Conservation (phyloP, 768 basidiomycete species). For the Leccinum truebloodii region DNA sequence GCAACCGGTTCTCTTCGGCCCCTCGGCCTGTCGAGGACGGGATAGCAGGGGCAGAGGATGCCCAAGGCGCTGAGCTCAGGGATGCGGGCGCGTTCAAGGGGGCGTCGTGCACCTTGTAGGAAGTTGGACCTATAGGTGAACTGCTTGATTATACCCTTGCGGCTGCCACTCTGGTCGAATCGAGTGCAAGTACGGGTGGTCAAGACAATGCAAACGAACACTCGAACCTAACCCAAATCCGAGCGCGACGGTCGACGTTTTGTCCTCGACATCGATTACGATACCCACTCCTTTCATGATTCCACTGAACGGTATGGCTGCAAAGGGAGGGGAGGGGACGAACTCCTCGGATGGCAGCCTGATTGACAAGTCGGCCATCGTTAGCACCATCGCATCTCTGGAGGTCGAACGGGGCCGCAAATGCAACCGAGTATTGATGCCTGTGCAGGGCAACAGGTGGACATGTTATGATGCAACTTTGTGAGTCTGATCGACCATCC, state of each 20-base stretch:
- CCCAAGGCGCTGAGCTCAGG: conserved; percentile 33
- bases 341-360: conserved; percentile 52
- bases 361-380: conserved; percentile 35
- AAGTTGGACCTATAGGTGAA: conserved; percentile 48
- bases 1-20: not conserved
- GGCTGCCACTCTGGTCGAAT: not conserved
- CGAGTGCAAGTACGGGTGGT: not conserved
- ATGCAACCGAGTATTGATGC: conserved; percentile 48
- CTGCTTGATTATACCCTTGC: conserved; percentile 31
- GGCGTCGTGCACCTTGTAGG: conserved; percentile 30
- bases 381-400: conserved; percentile 35
- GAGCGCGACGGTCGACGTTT: not conserved
- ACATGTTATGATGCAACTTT: conserved; percentile 39
- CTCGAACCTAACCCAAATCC: not conserved
- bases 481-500: conserved; percentile 33
- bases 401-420: conserved; percentile 47
- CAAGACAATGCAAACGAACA: not conserved
- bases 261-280: conserved; percentile 7
- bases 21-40: conserved; percentile 32
- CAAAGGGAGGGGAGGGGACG: conserved; percentile 40
- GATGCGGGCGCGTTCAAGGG: conserved; percentile 13
- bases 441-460: conserved; percentile 50
- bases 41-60: conserved; percentile 55
- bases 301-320: conserved; percentile 3
- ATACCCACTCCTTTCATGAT: conserved; percentile 9